Evolutionary conservation across 768 basidiomycete genomes (phyloP), one percentile per base, ranked within the genome.

Genomic region (Daedalea quercina): DNA sequence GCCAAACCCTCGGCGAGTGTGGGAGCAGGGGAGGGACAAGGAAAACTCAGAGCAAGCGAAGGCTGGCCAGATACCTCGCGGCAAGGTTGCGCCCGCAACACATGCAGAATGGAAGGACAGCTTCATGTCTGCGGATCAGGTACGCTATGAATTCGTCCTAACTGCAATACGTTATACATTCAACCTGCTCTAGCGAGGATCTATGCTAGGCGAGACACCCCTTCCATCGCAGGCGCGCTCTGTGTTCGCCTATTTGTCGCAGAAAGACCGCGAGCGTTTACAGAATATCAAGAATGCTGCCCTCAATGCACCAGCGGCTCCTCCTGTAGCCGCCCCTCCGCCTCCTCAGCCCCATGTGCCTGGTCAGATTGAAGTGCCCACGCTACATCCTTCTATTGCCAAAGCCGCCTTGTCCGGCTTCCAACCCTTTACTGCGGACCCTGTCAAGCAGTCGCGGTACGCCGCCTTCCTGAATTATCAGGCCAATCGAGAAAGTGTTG

Each of bases 191-290:
- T 57, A 97, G 94, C 80, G 96, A 47, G 95, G 93, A 24, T 70
- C 77, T 1, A 73, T 87, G 19, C 74, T 98, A 0, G 94, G 94
- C 50, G 96, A 98, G 69, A 80, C 80, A 9, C 82, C 82, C 11
- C 73, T 90, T 11, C 76, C 83, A 12, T 69, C 82, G 2, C 79
- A 77, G 13, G 80, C 88, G 1, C 82, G 82, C 11, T 97, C 95
- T 0, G 81, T 99, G 15, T 97, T 95, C 65, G 94, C 98, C 43
- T 98, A 84, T 65, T 82, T 98, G 65, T 95, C 96, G 0, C 81
- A 87, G 57, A 94, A 94, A 62, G 92, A 95, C 61, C 80, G 83
- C 52, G 94, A 96, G 54, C 84, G 94, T 6, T 76, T 99, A 15
- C 76, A 84, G 61, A 76, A 76, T 25, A 77, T 89, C 24, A 54